phyloP scores from a whole-genome alignment of 139 green algal genomes.

The Asterochloris sp. region DNA sequence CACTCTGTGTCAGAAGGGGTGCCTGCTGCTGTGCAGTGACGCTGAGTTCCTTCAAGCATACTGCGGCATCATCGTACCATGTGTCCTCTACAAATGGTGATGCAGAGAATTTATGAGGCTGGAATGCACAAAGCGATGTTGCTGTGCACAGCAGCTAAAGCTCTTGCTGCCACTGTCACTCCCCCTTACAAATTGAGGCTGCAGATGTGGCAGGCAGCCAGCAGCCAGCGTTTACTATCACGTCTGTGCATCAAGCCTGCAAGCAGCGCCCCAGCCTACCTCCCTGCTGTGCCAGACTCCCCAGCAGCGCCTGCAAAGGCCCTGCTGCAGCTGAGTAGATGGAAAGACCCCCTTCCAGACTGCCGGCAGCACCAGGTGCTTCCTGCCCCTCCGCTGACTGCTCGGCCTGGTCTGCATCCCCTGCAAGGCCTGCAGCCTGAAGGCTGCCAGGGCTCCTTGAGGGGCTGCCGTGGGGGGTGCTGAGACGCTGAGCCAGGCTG shows the following conservation, averaged over 20 bases:
- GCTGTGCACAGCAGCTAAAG: not conserved
- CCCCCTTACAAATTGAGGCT: not conserved
- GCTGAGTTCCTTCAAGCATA: no score
- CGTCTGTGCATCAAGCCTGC: not conserved
- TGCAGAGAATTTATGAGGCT: not conserved
- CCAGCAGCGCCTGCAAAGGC: slow-evolving; percentile 4
- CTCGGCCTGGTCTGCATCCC: slow-evolving; percentile 1
- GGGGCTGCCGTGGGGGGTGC: not conserved
- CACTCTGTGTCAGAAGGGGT: not conserved
- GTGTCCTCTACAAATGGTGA: not conserved
- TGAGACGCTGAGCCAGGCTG: slow-evolving; percentile 11
- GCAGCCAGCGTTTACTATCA: not conserved
- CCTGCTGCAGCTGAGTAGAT: slow-evolving; percentile 12
- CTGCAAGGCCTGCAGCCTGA: not conserved
- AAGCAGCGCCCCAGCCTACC: not conserved
- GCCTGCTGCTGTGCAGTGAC: not conserved
- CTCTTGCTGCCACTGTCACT: not conserved
- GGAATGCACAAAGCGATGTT: not conserved
- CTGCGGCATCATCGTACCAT: not conserved
- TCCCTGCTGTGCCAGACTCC: not conserved
- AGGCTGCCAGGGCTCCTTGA: not conserved
- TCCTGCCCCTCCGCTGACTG: not conserved
- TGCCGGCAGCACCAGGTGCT: not conserved
- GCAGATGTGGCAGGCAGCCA: not conserved
- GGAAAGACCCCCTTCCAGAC: not conserved